Conservation (phyloP, 2,329 filamentous ascomycete species). For the Pezicula radicicola region DNA sequence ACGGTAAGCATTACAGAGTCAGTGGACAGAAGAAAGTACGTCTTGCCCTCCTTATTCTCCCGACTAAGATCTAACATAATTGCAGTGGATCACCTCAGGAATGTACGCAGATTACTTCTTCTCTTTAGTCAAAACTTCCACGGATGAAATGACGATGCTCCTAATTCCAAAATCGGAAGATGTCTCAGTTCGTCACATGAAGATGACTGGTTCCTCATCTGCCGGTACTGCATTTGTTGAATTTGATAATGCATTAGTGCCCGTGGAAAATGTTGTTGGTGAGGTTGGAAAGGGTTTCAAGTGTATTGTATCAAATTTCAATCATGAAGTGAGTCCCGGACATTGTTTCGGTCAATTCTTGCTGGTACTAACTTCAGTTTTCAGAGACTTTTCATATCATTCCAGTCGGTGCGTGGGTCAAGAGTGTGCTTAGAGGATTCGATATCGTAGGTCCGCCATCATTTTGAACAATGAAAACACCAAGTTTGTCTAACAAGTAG, state of each 20-base stretch:
- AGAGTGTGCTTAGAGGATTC: background rate
- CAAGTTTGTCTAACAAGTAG: background rate
- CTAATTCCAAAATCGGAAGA: constrained; percentile 69
- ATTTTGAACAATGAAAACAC: background rate
- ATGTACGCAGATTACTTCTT: too few species aligned
- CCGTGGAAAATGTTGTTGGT: constrained; percentile 5
- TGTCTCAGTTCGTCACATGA: constrained; percentile 33
- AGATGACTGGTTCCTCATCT: constrained; percentile 4
- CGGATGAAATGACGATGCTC: constrained; percentile 63
- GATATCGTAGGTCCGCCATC: background rate
- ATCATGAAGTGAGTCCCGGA: background rate
- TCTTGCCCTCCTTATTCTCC: background rate
- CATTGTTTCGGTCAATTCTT: background rate
- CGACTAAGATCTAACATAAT: too few species aligned
- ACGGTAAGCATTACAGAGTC: constrained; percentile 49
- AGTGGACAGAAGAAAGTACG: constrained; percentile 50
- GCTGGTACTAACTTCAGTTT: background rate
- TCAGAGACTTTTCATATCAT: background rate
- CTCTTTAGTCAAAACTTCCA: too few species aligned
- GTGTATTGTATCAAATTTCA: constrained; percentile 1
- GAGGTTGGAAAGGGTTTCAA: constrained; percentile 3
- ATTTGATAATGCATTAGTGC: constrained; percentile 7
- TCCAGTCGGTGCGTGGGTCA: background rate
- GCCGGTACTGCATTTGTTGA: constrained; percentile 10
- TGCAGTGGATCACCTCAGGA: too few species aligned